Conservation (phyloP, 805 yeast species). For the Nakazawaea anatomiae region DNA sequence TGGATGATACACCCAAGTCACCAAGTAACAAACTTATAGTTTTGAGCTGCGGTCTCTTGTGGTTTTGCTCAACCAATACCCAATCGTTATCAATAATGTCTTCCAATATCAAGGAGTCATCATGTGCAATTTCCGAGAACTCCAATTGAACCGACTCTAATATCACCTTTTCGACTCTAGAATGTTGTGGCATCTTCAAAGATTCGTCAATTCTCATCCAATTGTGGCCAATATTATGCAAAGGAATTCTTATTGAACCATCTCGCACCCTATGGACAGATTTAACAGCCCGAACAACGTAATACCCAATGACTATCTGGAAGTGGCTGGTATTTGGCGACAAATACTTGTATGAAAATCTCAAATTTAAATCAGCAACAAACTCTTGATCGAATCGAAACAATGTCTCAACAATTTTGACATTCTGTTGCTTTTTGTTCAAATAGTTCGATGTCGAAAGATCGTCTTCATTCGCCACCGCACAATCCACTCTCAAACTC, state of each 20-base stretch:
- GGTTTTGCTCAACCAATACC: slow-evolving; percentile 5
- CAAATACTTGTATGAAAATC: slow-evolving; percentile 16
- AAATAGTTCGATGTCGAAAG: background rate
- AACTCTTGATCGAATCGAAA: slow-evolving; percentile 25
- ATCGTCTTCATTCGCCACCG: slow-evolving; percentile 16
- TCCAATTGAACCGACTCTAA: slow-evolving; percentile 16
- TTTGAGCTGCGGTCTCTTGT: background rate
- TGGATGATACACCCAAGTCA: slow-evolving; percentile 3
- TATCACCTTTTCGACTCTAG: slow-evolving; percentile 16
- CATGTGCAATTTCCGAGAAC: background rate
- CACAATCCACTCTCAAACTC: slow-evolving; percentile 23
- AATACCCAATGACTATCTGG: slow-evolving; percentile 26
- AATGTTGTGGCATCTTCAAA: slow-evolving; percentile 15
- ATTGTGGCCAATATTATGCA: slow-evolving; percentile 15
- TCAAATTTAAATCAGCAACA: slow-evolving; percentile 21
- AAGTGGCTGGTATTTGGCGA: slow-evolving; percentile 14
- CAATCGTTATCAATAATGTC: slow-evolving; percentile 7
- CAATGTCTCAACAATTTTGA: slow-evolving; percentile 12
- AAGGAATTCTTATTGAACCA: slow-evolving; percentile 26
- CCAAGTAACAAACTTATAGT: slow-evolving; percentile 3
- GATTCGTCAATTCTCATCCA: slow-evolving; percentile 21
- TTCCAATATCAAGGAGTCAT: background rate
- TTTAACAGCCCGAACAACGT: slow-evolving; percentile 26
- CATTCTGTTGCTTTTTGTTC: background rate
- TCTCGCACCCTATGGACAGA: slow-evolving; percentile 21